Conservation (phyloP, 164 flowering plant species). For the Brasenia schreberi region DNA sequence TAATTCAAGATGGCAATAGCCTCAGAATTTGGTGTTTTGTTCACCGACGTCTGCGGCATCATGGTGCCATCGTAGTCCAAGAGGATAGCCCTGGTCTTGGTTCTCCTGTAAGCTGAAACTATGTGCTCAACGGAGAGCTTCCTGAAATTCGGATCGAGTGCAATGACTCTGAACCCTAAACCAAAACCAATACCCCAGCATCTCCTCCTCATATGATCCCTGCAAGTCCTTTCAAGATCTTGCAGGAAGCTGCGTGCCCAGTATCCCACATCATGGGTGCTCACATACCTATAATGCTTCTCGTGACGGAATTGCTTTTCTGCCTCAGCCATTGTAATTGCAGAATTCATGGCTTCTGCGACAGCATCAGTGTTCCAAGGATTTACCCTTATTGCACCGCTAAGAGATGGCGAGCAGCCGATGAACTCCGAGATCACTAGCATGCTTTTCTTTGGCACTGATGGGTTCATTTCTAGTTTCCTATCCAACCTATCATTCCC, state of each 20-base stretch:
- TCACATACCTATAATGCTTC: slow-evolving; percentile 46
- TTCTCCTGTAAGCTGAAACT: slow-evolving; percentile 47
- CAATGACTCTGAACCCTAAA: slow-evolving; percentile 39
- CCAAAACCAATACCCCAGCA: slow-evolving; percentile 65
- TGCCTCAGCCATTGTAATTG: slow-evolving; percentile 23
- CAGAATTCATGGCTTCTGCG: slow-evolving; percentile 50
- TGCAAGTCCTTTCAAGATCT: slow-evolving; percentile 43
- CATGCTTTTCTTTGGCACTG: slow-evolving; percentile 46
- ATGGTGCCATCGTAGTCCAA: slow-evolving; percentile 51
- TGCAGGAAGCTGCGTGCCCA: slow-evolving; percentile 49
- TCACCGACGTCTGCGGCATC: slow-evolving; percentile 28
- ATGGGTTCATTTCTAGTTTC: slow-evolving; percentile 21
- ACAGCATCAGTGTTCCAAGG: slow-evolving; percentile 59
- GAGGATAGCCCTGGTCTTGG: slow-evolving; percentile 39
- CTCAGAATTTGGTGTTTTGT: slow-evolving; percentile 25
- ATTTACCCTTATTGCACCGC: slow-evolving; percentile 65
- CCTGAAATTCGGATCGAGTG: slow-evolving; percentile 44
- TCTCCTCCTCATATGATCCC: slow-evolving; percentile 40
- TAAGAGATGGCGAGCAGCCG: slow-evolving; percentile 54
- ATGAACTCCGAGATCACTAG: slow-evolving; percentile 51
- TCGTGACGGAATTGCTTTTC: slow-evolving; percentile 53
- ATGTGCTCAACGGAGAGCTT: slow-evolving; percentile 45
- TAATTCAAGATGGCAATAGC: slow-evolving; percentile 27
- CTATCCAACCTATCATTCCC: slow-evolving; percentile 34
- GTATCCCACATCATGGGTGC: slow-evolving; percentile 49